phyloP scores from a whole-genome alignment of 345 rosid genomes.

The Hypericum perforatum region DNA sequence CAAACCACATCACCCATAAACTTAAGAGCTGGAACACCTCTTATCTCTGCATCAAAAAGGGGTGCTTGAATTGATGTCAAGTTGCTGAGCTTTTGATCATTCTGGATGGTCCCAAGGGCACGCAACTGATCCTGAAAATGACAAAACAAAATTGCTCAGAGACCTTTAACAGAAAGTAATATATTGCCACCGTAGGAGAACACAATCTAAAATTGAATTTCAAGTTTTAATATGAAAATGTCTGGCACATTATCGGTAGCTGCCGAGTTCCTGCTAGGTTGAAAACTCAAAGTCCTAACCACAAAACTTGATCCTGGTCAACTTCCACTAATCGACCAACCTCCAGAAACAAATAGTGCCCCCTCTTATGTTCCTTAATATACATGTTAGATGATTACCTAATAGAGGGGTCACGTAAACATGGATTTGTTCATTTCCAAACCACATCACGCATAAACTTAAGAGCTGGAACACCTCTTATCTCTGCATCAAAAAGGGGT shows the following conservation, averaged over 20 bases:
- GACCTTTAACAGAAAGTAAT: too few species aligned
- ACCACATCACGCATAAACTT: conserved; percentile 61
- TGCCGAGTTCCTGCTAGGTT: too few species aligned
- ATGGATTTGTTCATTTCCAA: conserved; percentile 34
- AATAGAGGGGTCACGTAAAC: neutral
- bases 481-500: conserved; percentile 58
- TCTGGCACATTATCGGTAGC: too few species aligned
- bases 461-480: conserved; percentile 74
- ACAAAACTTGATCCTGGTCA: too few species aligned
- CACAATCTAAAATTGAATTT: too few species aligned
- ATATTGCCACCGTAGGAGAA: too few species aligned
- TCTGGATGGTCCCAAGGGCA: conserved; percentile 41
- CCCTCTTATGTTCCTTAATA: too few species aligned
- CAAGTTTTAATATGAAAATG: too few species aligned
- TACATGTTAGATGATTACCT: neutral
- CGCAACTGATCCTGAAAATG: conserved; percentile 51
- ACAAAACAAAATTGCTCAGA: too few species aligned
- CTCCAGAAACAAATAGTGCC: too few species aligned
- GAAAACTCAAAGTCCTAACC: too few species aligned
- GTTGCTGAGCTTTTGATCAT: conserved; percentile 40
- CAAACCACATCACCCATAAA: conserved; percentile 63
- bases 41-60: conserved; percentile 60
- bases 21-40: conserved; percentile 73
- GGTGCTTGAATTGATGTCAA: conserved; percentile 46
- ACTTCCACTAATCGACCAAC: too few species aligned